phyloP scores from a whole-genome alignment of 257 asterid genomes.

The Nicotiana benthamiana region DNA sequence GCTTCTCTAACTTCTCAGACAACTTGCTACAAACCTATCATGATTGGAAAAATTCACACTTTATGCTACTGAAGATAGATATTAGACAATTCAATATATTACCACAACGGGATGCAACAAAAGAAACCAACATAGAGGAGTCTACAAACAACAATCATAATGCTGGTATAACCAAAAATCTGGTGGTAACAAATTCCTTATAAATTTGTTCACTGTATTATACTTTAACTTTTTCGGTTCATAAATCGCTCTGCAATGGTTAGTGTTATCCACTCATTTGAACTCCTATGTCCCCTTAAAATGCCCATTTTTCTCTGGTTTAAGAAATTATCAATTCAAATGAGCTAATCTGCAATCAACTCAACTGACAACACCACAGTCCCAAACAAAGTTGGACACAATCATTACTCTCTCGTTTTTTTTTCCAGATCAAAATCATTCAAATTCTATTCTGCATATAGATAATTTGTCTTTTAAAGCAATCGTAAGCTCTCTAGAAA shows the following conservation, averaged over 20 bases:
- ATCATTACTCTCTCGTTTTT: neutral
- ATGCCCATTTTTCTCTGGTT: neutral
- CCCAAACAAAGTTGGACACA: neutral
- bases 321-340: neutral
- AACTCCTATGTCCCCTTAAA: neutral
- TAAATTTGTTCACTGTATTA: neutral
- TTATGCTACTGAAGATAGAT: slow-evolving; percentile 1
- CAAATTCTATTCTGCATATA: neutral
- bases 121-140: neutral
- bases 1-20: slow-evolving; percentile 86
- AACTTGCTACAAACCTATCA: slow-evolving; percentile 67
- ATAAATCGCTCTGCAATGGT: neutral
- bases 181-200: neutral
- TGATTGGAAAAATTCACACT: neutral
- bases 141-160: neutral
- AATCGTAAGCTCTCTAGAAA: neutral
- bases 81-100: slow-evolving; percentile 2
- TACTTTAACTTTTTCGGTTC: neutral
- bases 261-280: neutral
- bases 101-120: neutral
- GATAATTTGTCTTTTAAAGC: neutral
- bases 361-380: neutral
- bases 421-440: neutral
- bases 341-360: neutral
- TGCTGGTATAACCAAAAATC: neutral